Percentiles rank a stretch among this genome's conserved stretches.
These are phyloP conservation scores for Chlorociboria aeruginascens DNA, from an alignment of 495 filamentous ascomycete genomes.

Conservation along the genomic window DNA sequence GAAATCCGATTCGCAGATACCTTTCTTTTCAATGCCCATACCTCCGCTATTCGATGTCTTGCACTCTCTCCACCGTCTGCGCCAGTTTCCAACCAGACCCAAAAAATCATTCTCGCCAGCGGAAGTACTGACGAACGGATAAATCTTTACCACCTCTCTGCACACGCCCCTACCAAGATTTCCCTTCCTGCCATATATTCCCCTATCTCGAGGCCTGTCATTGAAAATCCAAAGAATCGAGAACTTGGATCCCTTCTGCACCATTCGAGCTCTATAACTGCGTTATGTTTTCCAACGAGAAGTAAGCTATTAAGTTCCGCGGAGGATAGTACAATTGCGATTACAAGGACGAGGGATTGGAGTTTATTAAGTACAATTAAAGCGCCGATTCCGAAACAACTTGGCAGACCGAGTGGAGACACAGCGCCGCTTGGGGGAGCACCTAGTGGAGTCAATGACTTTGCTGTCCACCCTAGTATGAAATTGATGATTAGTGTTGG, in stretches of 20 bases:
- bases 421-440: conserved; percentile 72
- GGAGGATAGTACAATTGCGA: conserved; percentile 80
- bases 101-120: conserved; percentile 76
- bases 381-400: conserved; percentile 70
- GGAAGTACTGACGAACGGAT: conserved; percentile 88
- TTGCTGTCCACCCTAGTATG: conserved; percentile 90
- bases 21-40: conserved; percentile 92
- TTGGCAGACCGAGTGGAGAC: conserved; percentile 79
- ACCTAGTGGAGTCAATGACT: conserved; percentile 87
- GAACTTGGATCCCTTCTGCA: conserved; percentile 80
- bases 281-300: conserved; percentile 71
- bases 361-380: conserved; percentile 80
- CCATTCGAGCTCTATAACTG: conserved; percentile 68
- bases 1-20: conserved; percentile 71
- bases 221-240: conserved; percentile 75
- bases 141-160: conserved; percentile 86
- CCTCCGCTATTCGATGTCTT: conserved; percentile 78
- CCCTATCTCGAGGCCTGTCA: conserved; percentile 52
- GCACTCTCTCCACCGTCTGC: conserved; percentile 71
- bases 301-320: conserved; percentile 74
- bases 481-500: conserved; percentile 91
- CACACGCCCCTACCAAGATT: conserved; percentile 42
- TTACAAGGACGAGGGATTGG: conserved; percentile 84
- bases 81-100: conserved; percentile 37
- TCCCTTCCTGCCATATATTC: conserved; percentile 35